Base-by-base conservation (phyloP, 345 rosid genomes). In the Mangifera indica region DNA sequence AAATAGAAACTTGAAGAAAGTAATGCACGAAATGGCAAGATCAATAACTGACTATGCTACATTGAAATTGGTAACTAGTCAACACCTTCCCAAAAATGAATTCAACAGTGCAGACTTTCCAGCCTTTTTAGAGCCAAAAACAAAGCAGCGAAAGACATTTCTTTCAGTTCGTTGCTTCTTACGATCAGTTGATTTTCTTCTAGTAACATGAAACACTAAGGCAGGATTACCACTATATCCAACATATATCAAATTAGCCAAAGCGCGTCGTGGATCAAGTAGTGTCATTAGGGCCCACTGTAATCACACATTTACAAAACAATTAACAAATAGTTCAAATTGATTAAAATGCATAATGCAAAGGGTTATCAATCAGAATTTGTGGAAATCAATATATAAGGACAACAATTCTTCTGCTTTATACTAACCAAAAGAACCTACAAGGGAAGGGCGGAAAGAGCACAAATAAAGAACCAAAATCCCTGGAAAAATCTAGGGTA, bases 241-340 rank as follows among this genome's bases (percentile, higher is more conserved):
- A 79, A 84, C 71, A 72, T 87, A 92, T 74, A 86, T 82, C 80
- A 89, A 76, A 81, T 92, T 85, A 69, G 88, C 90, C 82, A 92
- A 77, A 86, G 87, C 83, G 54, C 68, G 71, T 13, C 54, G 78
- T 45, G 96, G 97, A 75, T 92, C 85, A 62, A 87, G 75, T 48
- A 73, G 68, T 58, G 97, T 89, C 96, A 89, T 89, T 72, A 88
- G 81, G 57, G 90, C 85, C 97, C 96, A 88, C 96, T 89, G 88
- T 80, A 81, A 65, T 53, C 69, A 77, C 73, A 77, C 24, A 64
- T 70, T 77, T 63, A 78, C 64, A 55, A 61, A 70, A 59, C 61
- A 63, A 73, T 26, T 60, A 63, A 68, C 67, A 61, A 63, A n/a
- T 69, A 57, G 68, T 73, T 67, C n/a, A 45, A 44, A 25, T 78